Evolutionary conservation across 2,329 filamentous ascomycete genomes (phyloP).

Genomic region (Mycosphaerella arachidis): DNA sequence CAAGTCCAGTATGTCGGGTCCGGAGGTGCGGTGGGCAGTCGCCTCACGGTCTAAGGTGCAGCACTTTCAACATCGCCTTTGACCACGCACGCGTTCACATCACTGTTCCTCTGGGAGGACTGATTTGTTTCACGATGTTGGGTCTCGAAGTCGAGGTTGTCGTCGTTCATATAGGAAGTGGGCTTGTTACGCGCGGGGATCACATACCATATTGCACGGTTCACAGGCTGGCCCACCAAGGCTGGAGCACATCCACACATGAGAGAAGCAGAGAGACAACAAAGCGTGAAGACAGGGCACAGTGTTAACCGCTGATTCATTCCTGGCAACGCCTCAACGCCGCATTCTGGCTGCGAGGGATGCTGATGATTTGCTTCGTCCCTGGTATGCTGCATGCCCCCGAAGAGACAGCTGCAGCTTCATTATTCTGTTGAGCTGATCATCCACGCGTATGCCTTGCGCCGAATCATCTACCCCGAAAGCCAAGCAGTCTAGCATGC

Average conservation of each 20-base stretch:
- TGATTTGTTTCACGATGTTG: too few species aligned
- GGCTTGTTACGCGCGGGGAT: too few species aligned
- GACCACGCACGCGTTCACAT: too few species aligned
- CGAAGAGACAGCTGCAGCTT: constrained; percentile 4
- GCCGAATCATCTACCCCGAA: constrained; percentile 21
- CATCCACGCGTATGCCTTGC: constrained; percentile 19
- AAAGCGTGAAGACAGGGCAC: neutral
- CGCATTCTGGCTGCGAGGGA: constrained; percentile 2
- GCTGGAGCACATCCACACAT: neutral
- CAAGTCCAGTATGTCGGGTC: neutral
- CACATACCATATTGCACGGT: too few species aligned
- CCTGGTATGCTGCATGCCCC: constrained; percentile 6
- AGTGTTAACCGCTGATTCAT: neutral
- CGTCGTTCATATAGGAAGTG: too few species aligned
- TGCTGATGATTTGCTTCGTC: constrained; percentile 3
- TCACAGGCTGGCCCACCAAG: neutral
- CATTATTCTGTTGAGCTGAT: constrained; percentile 22
- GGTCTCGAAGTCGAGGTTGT: too few species aligned
- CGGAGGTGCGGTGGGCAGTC: neutral
- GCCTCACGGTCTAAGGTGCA: neutral
- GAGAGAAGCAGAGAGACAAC: neutral
- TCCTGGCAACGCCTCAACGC: constrained; percentile 4
- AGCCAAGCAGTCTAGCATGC: constrained; percentile 25
- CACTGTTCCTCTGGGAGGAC: too few species aligned
- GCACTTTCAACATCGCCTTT: neutral